These are phyloP conservation scores for Steccherinum ochraceum DNA, from an alignment of 768 basidiomycete species.

Conservation along the genomic window DNA sequence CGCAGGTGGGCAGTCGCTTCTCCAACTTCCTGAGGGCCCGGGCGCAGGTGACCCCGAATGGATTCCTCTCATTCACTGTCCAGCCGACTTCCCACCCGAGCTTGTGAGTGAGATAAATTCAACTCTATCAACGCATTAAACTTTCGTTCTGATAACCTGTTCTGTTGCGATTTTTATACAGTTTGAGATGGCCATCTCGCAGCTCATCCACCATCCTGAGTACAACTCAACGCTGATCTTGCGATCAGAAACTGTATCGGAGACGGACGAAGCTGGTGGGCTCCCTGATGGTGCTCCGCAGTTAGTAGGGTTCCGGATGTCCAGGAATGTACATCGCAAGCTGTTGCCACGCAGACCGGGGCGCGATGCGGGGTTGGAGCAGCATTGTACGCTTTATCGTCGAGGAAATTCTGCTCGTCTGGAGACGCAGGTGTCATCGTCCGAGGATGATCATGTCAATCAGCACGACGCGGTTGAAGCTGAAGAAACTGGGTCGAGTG, in stretches of 20 bases:
- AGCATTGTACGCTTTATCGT: constrained; percentile 70
- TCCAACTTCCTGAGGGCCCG: background rate
- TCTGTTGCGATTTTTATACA: constrained; percentile 21
- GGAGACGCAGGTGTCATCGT: background rate
- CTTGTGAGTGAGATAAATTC: too few species aligned
- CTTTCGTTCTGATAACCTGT: background rate
- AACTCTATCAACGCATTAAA: background rate
- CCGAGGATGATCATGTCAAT: too few species aligned
- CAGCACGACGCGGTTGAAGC: constrained; percentile 6
- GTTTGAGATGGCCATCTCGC: constrained; percentile 70
- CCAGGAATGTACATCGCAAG: constrained; percentile 55
- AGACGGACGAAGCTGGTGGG: constrained; percentile 24
- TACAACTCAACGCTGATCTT: constrained; percentile 90
- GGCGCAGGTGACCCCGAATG: constrained; percentile 8
- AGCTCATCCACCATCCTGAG: constrained; percentile 84
- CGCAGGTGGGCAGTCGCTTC: too few species aligned
- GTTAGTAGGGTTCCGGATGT: constrained; percentile 32
- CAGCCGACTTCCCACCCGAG: constrained; percentile 25
- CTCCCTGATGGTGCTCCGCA: constrained; percentile 26
- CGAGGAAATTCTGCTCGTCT: background rate
- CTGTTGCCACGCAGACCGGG: constrained; percentile 76
- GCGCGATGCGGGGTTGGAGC: constrained; percentile 68
- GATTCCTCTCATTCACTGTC: constrained; percentile 24
- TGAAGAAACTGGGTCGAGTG: background rate
- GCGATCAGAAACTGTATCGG: constrained; percentile 63